phyloP scores from a whole-genome alignment of 208 protist genomes.

The Leptomonas pyrrhocoris region DNA sequence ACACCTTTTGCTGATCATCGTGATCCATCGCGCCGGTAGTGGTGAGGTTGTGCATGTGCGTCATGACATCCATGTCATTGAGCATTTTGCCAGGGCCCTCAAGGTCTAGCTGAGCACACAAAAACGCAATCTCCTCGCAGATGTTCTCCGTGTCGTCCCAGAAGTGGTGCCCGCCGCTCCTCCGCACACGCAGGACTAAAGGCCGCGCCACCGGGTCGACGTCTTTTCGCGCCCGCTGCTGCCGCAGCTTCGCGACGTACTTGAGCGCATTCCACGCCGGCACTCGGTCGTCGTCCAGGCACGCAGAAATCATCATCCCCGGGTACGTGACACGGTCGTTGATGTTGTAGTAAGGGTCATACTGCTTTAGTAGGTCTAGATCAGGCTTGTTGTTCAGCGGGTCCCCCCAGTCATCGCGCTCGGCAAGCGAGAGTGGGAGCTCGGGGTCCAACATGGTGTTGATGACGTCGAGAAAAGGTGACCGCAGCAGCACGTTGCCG shows the following conservation, averaged over 20 bases:
- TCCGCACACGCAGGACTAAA: conserved; percentile 71
- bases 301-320: conserved; percentile 91
- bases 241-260: conserved; percentile 87
- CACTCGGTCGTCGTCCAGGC: conserved; percentile 90
- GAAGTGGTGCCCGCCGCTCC: conserved; percentile 80
- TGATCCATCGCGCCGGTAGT: conserved; percentile 88
- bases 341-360: conserved; percentile 92
- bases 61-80: conserved; percentile 94
- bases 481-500: conserved; percentile 81
- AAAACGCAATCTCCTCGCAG: conserved; percentile 88
- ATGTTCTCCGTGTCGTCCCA: conserved; percentile 85
- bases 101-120: conserved; percentile 84
- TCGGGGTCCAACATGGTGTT: conserved; percentile 93
- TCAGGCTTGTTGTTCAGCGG: conserved; percentile 80
- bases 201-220: conserved; percentile 79
- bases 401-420: conserved; percentile 96
- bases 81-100: conserved; percentile 83
- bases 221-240: conserved; percentile 71
- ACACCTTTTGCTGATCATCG: conserved; percentile 89
- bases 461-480: conserved; percentile 94
- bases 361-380: conserved; percentile 64
- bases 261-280: conserved; percentile 90
- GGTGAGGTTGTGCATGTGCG: conserved; percentile 91
- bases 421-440: conserved; percentile 89
- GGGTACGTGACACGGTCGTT: conserved; percentile 91